Evolutionary conservation across 306 rosid species (phyloP).

Genomic region (Mimosa bimucronata): DNA sequence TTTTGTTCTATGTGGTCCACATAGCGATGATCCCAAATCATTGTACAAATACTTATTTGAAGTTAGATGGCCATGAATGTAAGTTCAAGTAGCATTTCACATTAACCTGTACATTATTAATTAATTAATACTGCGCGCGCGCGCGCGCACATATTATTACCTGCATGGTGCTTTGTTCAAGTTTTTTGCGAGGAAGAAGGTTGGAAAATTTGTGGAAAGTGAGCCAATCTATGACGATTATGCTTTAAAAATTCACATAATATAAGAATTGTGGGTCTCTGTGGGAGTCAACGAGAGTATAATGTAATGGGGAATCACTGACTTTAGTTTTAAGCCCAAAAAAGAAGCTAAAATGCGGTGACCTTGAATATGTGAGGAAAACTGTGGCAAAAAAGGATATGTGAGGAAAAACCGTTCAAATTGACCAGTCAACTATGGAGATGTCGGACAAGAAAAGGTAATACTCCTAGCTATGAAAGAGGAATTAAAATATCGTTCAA

Average conservation of each 20-base stretch:
- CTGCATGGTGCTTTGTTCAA: too few relatives aligned
- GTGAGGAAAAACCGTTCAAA: not conserved
- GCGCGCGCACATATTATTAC: too few relatives aligned
- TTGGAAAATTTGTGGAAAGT: not conserved
- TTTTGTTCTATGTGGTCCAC: slow-evolving; percentile 30
- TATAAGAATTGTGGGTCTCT: not conserved
- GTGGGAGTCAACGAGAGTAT: not conserved
- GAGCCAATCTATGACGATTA: not conserved
- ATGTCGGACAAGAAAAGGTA: not conserved
- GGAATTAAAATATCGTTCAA: not conserved
- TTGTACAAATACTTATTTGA: slow-evolving; percentile 45
- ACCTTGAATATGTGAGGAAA: not conserved
- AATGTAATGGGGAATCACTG: not conserved
- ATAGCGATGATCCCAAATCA: slow-evolving; percentile 36
- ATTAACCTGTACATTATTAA: not conserved
- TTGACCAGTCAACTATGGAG: not conserved
- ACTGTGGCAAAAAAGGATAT: too few relatives aligned
- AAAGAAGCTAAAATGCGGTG: not conserved
- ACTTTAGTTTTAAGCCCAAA: not conserved
- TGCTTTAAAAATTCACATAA: not conserved
- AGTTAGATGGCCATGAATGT: slow-evolving; percentile 34
- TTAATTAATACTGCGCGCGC: too few relatives aligned
- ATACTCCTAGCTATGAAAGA: not conserved
- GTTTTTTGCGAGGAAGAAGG: not conserved
- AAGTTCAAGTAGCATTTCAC: slow-evolving; percentile 23